Evolutionary conservation across 805 yeast species (phyloP), one percentile per base, ranked within the genome.

Genomic region (Metschnikowia colocasiae): DNA sequence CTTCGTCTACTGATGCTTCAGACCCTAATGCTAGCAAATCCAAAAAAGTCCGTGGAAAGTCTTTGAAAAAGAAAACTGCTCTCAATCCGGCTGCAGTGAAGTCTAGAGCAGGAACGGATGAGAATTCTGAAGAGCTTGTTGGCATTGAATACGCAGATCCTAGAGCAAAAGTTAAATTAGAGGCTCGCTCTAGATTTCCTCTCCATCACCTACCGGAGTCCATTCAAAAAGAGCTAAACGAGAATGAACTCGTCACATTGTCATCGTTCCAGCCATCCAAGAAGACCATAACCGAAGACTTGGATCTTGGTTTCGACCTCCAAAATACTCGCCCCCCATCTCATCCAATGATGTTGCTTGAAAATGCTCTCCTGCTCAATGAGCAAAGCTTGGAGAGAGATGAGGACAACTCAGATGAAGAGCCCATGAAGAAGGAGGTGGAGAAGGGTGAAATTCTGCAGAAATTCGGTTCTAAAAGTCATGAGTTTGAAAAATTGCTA

Each of bases 231-330:
- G 54, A 46, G 43, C 47, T 56, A 16, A 46, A 45, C 19, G 52
- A 48, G 29, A 49, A 47, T 31, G 54, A 47, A 12, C 48, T 39
- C 33, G 47, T 45, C 3, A 40, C 55, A 4, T 20, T 53, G 3
- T 45, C 52, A 1, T 42, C 51, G 22, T 41, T 55, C 39, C 58
- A 54, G 43, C 59, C 59, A 3, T 53, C 58, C 36, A 56, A 55
- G 31, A 53, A 53, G 37, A 53, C 58, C 6, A 49, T 55, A 15
- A 49, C 48, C 26, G 58, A 53, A 40, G 59, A 56, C 19, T 43
- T 56, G 42, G 37, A 45, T 10, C 49, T 56, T 10, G 34, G 45
- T 20, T 56, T 56, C 30, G 59, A 56, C 27, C 47, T 56, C 18
- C 59, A 55, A 13, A 53, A 42, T 22, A 7, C 48, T 12, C 50